Evolutionary conservation across 169 alveolate genomes (phyloP).

Genomic region (Miamiensis avidus): DNA sequence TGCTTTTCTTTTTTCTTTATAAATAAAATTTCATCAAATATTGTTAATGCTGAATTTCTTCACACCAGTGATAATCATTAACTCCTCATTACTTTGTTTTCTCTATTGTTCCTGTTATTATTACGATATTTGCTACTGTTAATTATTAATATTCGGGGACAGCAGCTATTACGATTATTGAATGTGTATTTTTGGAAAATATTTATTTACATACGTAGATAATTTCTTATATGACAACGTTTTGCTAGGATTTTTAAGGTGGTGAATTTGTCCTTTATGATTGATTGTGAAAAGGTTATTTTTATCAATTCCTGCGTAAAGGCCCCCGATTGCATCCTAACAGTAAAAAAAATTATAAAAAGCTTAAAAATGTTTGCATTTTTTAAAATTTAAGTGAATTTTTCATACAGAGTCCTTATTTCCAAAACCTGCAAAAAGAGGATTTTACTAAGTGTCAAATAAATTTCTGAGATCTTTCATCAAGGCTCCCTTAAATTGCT

Average conservation of each 20-base stretch:
- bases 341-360: too few species aligned
- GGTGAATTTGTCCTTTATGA: neutral
- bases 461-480: constrained; percentile 44
- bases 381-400: too few species aligned
- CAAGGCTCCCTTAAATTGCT: constrained; percentile 41
- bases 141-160: too few species aligned
- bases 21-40: too few species aligned
- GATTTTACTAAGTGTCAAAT: constrained; percentile 29
- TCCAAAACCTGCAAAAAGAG: constrained; percentile 61
- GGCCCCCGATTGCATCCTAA: neutral
- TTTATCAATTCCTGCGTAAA: neutral
- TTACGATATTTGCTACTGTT: too few species aligned
- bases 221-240: neutral
- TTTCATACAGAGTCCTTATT: constrained; percentile 62
- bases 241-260: neutral
- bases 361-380: too few species aligned
- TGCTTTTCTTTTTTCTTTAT: too few species aligned
- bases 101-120: too few species aligned
- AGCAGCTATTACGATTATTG: too few species aligned
- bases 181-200: neutral
- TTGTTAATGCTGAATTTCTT: too few species aligned
- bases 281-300: neutral
- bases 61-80: too few species aligned
- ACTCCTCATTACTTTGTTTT: too few species aligned
- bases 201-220: neutral